Evolutionary conservation across 2,329 filamentous ascomycete species (phyloP).

Genomic region (Penicillium palitans): DNA sequence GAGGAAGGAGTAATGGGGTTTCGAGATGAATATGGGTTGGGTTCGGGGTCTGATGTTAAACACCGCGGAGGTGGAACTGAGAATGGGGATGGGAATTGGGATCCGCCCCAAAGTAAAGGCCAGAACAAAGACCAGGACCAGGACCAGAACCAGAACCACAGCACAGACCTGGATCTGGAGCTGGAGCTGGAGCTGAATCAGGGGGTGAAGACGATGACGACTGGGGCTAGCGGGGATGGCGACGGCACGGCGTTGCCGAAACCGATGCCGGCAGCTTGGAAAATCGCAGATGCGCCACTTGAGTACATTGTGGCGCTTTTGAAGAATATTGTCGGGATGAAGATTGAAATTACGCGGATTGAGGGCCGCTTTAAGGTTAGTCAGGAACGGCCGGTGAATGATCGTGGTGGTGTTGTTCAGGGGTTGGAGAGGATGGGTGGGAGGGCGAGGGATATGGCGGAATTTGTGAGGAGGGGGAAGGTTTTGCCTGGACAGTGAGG

Average conservation of each 20-base stretch:
- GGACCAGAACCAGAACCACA: no score
- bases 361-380: constrained; percentile 26
- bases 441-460: constrained; percentile 19
- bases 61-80: not conserved
- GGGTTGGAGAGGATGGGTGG: constrained; percentile 15
- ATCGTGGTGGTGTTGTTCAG: constrained; percentile 22
- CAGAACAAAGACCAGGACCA: no score
- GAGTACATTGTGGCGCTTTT: constrained; percentile 20
- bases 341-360: constrained; percentile 20
- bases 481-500: not conserved
- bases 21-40: not conserved
- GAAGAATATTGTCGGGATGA: constrained; percentile 23
- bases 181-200: not conserved
- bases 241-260: not conserved
- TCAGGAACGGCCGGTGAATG: constrained; percentile 18
- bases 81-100: not conserved
- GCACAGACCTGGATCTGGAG: not conserved
- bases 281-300: constrained; percentile 18
- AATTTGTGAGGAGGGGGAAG: constrained; percentile 16
- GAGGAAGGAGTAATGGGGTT: constrained; percentile 21
- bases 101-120: not conserved
- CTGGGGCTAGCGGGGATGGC: not conserved
- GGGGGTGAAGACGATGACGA: not conserved
- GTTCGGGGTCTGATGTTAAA: not conserved
- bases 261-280: constrained; percentile 13